Evolutionary conservation across 768 basidiomycete species (phyloP).

Genomic region (Leccinum subgranulosum): DNA sequence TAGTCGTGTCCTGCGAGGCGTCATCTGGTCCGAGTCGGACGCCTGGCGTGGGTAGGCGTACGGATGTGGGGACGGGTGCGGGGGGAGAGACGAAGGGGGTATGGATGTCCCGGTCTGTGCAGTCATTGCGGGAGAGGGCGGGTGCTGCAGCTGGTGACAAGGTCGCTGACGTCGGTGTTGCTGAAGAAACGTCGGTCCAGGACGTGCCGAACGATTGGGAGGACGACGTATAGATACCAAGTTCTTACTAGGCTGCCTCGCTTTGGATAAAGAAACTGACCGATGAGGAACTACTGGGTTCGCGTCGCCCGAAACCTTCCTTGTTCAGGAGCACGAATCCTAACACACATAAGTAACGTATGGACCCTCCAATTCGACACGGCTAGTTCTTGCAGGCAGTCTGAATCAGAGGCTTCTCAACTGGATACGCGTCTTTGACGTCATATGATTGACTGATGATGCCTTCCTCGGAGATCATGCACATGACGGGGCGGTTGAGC

Average conservation of each 20-base stretch:
- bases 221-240: conserved; percentile 38
- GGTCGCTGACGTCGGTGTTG: background rate
- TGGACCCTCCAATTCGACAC: no score
- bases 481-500: no score
- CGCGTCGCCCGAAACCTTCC: no score
- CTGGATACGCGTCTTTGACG: no score
- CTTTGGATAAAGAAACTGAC: background rate
- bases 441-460: no score
- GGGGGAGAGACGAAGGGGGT: background rate
- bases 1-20: conserved; percentile 1
- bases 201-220: conserved; percentile 56
- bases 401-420: no score
- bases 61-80: background rate
- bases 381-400: no score
- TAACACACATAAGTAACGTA: no score
- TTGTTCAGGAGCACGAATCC: no score
- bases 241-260: background rate
- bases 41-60: background rate
- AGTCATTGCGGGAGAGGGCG: conserved; percentile 11
- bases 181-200: background rate
- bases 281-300: background rate
- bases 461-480: no score
- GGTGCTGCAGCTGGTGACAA: background rate
- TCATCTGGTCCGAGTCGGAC: conserved; percentile 9
- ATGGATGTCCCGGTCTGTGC: conserved; percentile 24